These are phyloP conservation scores for Albugo laibachii DNA, from an alignment of 352 stramenopile genomes.

Conservation along the genomic window DNA sequence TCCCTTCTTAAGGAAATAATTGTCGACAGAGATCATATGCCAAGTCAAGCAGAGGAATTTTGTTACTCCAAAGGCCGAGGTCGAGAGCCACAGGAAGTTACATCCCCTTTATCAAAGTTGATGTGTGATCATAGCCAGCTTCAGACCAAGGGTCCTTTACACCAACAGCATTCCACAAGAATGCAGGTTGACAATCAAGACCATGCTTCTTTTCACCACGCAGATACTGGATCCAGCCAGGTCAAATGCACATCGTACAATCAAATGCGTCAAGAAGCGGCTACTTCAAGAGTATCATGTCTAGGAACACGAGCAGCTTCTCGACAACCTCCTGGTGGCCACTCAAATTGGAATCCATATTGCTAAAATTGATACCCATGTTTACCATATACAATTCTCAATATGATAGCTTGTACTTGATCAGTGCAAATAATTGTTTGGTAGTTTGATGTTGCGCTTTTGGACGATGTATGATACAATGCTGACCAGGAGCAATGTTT, in stretches of 20 bases:
- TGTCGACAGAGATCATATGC: slow-evolving; percentile 6
- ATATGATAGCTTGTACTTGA: too few relatives aligned
- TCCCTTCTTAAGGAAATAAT: slow-evolving; percentile 17
- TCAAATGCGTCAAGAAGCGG: neutral
- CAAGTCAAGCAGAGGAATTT: slow-evolving; percentile 2
- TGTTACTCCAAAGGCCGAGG: neutral
- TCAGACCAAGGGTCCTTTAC: neutral
- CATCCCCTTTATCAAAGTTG: slow-evolving; percentile 52
- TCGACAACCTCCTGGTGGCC: neutral
- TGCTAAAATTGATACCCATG: too few relatives aligned
- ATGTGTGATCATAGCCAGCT: slow-evolving; percentile 25
- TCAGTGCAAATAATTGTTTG: too few relatives aligned
- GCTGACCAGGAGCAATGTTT: too few relatives aligned
- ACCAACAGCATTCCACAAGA: slow-evolving; percentile 2
- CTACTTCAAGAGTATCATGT: slow-evolving; percentile 1
- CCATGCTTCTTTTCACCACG: neutral
- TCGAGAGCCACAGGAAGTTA: slow-evolving; percentile 7
- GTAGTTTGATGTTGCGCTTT: too few relatives aligned
- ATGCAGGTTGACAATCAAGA: neutral
- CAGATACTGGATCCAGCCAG: neutral
- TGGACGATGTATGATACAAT: too few relatives aligned
- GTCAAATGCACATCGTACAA: neutral
- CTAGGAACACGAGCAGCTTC: neutral
- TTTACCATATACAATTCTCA: too few relatives aligned
- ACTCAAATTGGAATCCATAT: neutral